Conservation (phyloP, 805 yeast genomes). For the Torulaspora quercuum region DNA sequence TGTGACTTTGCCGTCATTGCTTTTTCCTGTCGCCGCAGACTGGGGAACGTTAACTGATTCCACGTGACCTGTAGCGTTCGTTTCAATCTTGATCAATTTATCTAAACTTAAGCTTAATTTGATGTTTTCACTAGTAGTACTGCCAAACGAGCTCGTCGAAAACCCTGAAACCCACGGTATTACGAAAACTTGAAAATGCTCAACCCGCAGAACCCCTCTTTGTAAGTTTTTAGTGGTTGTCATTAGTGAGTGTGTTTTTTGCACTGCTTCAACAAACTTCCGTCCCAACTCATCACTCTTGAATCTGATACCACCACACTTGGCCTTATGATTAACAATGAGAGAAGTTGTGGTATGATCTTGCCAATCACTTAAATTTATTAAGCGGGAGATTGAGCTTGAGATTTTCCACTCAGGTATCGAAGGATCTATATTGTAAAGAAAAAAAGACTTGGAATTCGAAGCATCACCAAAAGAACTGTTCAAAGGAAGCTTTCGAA, state of each 20-base stretch:
- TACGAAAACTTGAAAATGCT: conserved; percentile 20
- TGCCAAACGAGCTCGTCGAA: conserved; percentile 26
- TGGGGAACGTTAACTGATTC: conserved; percentile 1
- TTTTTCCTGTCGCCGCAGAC: conserved; percentile 12
- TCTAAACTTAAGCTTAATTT: conserved; percentile 23
- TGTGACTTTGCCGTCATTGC: conserved; percentile 18
- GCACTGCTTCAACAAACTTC: conserved; percentile 15
- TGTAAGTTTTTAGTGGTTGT: conserved; percentile 9
- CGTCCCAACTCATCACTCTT: conserved; percentile 15
- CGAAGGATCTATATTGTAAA: conserved; percentile 69
- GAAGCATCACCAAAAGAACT: conserved; percentile 47
- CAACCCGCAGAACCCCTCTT: conserved; percentile 27
- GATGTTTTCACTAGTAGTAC: conserved; percentile 20
- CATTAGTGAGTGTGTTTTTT: conserved; percentile 3
- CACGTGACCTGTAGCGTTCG: conserved; percentile 2
- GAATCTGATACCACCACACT: conserved; percentile 30
- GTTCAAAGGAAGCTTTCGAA: conserved; percentile 64
- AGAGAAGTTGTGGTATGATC: conserved; percentile 22
- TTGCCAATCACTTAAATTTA: conserved; percentile 20
- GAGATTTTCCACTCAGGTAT: conserved; percentile 61
- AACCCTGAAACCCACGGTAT: conserved; percentile 26
- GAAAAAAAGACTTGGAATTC: conserved; percentile 55
- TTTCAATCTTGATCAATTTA: conserved; percentile 17
- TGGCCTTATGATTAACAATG: conserved; percentile 28
- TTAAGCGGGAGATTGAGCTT: conserved; percentile 44